Evolutionary conservation across 2,329 filamentous ascomycete genomes (phyloP).

Genomic region (Diaporthe sp.): DNA sequence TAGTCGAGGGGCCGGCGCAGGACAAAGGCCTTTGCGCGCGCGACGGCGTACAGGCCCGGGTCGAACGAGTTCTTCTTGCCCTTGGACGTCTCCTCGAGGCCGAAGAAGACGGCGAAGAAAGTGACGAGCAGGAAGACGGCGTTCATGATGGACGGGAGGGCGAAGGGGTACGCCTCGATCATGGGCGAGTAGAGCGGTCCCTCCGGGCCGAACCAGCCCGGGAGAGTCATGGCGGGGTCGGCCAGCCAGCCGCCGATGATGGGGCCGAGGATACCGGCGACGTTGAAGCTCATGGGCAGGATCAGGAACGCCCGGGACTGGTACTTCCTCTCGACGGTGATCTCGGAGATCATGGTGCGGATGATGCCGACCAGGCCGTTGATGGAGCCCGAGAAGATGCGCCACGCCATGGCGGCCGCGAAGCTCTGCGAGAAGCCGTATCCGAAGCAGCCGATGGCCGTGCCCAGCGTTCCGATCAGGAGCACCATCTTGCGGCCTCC

Average conservation of each 20-base stretch:
- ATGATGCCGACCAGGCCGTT: slow-evolving; percentile 66
- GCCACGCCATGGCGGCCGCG: slow-evolving; percentile 73
- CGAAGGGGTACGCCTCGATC: slow-evolving; percentile 77
- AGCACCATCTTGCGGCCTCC: slow-evolving; percentile 78
- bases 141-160: slow-evolving; percentile 78
- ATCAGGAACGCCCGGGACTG: slow-evolving; percentile 64
- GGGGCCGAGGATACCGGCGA: slow-evolving; percentile 61
- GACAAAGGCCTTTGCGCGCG: slow-evolving; percentile 49
- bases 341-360: slow-evolving; percentile 64
- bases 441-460: slow-evolving; percentile 76
- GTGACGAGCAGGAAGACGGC: slow-evolving; percentile 71
- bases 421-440: slow-evolving; percentile 81
- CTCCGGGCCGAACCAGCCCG: slow-evolving; percentile 72
- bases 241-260: slow-evolving; percentile 77
- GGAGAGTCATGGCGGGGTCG: slow-evolving; percentile 74
- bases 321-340: slow-evolving; percentile 63
- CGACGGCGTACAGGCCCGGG: slow-evolving; percentile 55
- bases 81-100: slow-evolving; percentile 71
- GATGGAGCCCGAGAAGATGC: slow-evolving; percentile 72
- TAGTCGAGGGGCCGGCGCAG: slow-evolving; percentile 45
- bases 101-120: slow-evolving; percentile 70
- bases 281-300: slow-evolving; percentile 63
- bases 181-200: slow-evolving; percentile 73
- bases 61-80: slow-evolving; percentile 62
- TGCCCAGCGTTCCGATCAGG: slow-evolving; percentile 78